These are phyloP conservation scores for Neckera pumila DNA, from an alignment of 225 moss, liverwort and hornwort genomes.

Conservation along the genomic window DNA sequence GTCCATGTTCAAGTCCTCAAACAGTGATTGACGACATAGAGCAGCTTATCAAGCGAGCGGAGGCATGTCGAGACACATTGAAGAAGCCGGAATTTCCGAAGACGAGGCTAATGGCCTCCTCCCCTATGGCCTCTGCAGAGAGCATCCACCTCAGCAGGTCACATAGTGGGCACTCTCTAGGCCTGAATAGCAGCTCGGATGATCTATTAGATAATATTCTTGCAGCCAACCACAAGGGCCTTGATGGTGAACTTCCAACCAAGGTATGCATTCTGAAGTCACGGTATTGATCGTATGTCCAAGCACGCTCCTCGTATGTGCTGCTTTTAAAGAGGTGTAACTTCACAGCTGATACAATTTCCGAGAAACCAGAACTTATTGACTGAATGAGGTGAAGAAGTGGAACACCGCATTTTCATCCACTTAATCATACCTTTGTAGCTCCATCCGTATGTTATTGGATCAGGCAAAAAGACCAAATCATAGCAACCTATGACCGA, in stretches of 20 bases:
- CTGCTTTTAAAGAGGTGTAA: not conserved
- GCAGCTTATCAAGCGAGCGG: constrained; percentile 16
- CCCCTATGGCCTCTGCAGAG: not conserved
- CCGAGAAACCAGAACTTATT: not conserved
- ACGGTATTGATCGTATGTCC: not conserved
- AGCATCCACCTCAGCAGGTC: not conserved
- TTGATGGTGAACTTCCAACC: not conserved
- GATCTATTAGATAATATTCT: constrained; percentile 8
- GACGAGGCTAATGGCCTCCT: not conserved
- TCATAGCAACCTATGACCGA: not conserved
- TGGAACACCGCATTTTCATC: not conserved
- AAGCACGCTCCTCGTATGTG: not conserved
- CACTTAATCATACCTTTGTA: not conserved
- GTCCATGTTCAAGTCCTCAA: not conserved
- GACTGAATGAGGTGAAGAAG: not conserved
- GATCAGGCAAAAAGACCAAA: not conserved
- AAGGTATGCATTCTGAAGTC: constrained; percentile 6
- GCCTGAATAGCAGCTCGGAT: not conserved
- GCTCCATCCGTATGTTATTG: not conserved
- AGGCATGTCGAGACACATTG: constrained; percentile 22
- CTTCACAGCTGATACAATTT: not conserved
- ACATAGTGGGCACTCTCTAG: not conserved
- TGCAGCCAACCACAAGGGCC: not conserved
- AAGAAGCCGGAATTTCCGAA: not conserved
- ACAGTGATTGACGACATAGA: constrained; percentile 10